phyloP scores from a whole-genome alignment of 768 basidiomycete species.

The Collybia mongolica region DNA sequence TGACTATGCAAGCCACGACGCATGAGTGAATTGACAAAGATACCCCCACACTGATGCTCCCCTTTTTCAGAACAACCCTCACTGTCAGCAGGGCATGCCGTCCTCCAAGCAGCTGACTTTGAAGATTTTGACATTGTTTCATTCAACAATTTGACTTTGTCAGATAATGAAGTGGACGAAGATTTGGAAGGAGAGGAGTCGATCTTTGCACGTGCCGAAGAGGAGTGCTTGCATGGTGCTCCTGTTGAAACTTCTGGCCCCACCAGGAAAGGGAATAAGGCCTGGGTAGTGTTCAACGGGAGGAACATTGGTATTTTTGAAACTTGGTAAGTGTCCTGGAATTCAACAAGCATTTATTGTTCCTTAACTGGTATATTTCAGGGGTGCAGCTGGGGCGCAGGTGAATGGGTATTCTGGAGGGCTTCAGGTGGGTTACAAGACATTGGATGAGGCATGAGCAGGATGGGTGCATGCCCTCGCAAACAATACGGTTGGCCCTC shows the following conservation, averaged over 20 bases:
- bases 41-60: not conserved
- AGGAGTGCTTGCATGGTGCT: slow-evolving; percentile 1
- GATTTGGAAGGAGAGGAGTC: too few species aligned
- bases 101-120: not conserved
- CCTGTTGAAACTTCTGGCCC: not conserved
- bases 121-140: not conserved
- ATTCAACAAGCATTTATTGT: slow-evolving; percentile 3
- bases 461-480: not conserved
- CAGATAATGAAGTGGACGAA: too few species aligned
- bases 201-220: not conserved
- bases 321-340: slow-evolving; percentile 2
- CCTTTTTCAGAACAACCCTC: not conserved
- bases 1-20: not conserved
- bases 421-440: not conserved
- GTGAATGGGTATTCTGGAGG: not conserved
- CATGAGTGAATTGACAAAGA: not conserved
- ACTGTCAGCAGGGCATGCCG: not conserved
- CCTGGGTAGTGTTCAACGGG: slow-evolving; percentile 1
- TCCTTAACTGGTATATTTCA: not conserved
- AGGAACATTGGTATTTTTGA: not conserved
- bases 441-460: not conserved
- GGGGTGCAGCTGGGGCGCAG: not conserved
- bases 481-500: not conserved
- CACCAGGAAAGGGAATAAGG: not conserved
- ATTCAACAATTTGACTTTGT: not conserved